Percentiles rank a stretch among this genome's conserved stretches.
These are phyloP conservation scores for Clonostachys chloroleuca DNA, from an alignment of 2,329 filamentous ascomycete genomes.

Conservation along the genomic window DNA sequence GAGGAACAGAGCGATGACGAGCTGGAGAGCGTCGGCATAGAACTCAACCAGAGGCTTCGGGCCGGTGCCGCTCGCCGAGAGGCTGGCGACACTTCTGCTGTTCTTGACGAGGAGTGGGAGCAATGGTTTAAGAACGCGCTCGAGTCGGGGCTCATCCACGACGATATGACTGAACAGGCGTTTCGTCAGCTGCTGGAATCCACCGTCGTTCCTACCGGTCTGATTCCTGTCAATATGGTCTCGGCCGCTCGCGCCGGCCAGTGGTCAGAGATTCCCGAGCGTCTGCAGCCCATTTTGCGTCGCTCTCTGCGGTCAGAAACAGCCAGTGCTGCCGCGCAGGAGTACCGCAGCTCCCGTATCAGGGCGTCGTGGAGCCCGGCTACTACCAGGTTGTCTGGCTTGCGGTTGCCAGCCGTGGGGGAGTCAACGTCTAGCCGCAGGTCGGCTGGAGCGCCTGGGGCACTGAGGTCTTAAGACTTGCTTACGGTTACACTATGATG, in stretches of 20 bases:
- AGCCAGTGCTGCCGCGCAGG: too few species aligned
- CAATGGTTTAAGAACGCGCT: constrained; percentile 70
- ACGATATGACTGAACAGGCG: constrained; percentile 32
- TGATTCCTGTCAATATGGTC: constrained; percentile 48
- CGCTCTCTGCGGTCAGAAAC: constrained; percentile 24
- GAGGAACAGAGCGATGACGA: constrained; percentile 49
- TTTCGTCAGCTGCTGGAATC: constrained; percentile 18
- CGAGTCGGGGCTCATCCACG: constrained; percentile 46
- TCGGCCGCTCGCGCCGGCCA: constrained; percentile 49
- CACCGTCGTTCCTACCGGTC: constrained; percentile 18
- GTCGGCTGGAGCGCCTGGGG: too few species aligned
- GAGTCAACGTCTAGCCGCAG: too few species aligned
- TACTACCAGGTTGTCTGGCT: too few species aligned
- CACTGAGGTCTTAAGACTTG: too few species aligned
- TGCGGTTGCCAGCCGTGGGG: too few species aligned
- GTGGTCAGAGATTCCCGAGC: constrained; percentile 55
- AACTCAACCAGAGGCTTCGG: constrained; percentile 60
- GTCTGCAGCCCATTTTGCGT: constrained; percentile 47
- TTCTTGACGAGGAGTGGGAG: constrained; percentile 69
- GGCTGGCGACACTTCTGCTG: constrained; percentile 51
- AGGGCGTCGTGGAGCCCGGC: too few species aligned
- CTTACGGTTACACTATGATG: too few species aligned
- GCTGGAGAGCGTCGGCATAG: constrained; percentile 52
- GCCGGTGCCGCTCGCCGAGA: constrained; percentile 60
- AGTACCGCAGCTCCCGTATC: too few species aligned